Percentiles rank a stretch among this genome's conserved stretches.
Evolutionary conservation across 1,139 yeast species (phyloP).

Genomic region (Spathaspora sp.): DNA sequence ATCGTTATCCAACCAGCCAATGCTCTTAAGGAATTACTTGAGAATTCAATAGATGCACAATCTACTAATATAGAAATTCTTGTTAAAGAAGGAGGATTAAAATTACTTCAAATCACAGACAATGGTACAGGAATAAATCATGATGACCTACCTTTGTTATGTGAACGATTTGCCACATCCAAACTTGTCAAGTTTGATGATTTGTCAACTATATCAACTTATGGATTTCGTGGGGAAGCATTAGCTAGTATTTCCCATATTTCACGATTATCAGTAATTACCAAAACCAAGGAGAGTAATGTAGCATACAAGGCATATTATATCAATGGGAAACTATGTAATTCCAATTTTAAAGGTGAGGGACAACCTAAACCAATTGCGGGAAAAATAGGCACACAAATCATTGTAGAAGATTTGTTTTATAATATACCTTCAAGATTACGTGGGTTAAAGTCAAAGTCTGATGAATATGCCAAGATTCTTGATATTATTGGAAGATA

Average conservation of each 20-base stretch:
- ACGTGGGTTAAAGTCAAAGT: slow-evolving; percentile 60
- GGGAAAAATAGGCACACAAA: slow-evolving; percentile 84
- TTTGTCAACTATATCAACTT: slow-evolving; percentile 47
- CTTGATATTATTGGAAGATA: slow-evolving; percentile 84
- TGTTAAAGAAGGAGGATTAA: slow-evolving; percentile 56
- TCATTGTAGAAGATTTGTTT: slow-evolving; percentile 84
- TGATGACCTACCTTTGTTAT: slow-evolving; percentile 47
- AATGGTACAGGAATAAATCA: slow-evolving; percentile 51
- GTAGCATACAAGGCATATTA: slow-evolving; percentile 74
- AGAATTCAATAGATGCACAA: slow-evolving; percentile 54
- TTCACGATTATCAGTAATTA: slow-evolving; percentile 70
- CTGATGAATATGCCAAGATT: slow-evolving; percentile 75
- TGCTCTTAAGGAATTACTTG: slow-evolving; percentile 56
- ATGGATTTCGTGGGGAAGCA: slow-evolving; percentile 66
- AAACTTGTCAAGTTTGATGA: slow-evolving; percentile 52
- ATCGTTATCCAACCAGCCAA: slow-evolving; percentile 92
- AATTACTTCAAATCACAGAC: slow-evolving; percentile 52
- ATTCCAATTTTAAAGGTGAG: slow-evolving; percentile 32
- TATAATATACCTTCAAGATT: slow-evolving; percentile 84
- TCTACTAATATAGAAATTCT: slow-evolving; percentile 49
- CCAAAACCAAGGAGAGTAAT: slow-evolving; percentile 57
- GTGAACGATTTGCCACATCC: slow-evolving; percentile 61
- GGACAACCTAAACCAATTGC: slow-evolving; percentile 72
- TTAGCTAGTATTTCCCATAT: slow-evolving; percentile 61
- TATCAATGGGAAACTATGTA: slow-evolving; percentile 58